Base-by-base conservation (phyloP, 2,329 filamentous ascomycete genomes). In the Exutisphaerella laricina region DNA sequence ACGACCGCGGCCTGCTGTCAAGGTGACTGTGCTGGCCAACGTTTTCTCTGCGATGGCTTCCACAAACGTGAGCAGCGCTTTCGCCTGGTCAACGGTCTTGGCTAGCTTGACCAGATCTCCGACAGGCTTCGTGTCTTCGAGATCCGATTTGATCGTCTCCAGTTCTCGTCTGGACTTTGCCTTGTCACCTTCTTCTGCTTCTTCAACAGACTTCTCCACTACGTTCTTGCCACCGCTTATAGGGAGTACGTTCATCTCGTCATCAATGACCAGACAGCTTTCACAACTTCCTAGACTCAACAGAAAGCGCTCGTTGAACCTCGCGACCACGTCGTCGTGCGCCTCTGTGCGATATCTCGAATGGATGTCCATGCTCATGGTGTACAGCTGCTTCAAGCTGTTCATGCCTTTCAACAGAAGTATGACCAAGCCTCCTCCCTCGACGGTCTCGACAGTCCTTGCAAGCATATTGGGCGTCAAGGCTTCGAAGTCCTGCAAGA, bases 271-370 rank as follows among this genome's bases (percentile, higher is more conserved):
- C 55, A 98, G 74, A 64, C 92, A 98, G 1, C 87, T 85, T 46
- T 94, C 84, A 70, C 92, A 98, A 65, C 87, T 85, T n/a, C 92
- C 92, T 6, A 98, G 75, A 0, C 92, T 97, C 41, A 98, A 72
- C 18, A 98, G 86, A 62, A 98, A 98, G 13, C 92, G 82, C 71
- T 98, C 92, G 69, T 98, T 98, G 75, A 98, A 98, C 47, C 92
- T 79, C 36, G 92, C 89, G 28, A 90, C 85, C 28, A 98, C 90
- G 66, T 98, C 92, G 53, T 85, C 82, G 64, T 98, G 88, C 2
- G 92, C 92, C 67, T 98, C 94, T 14, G 92, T 98, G 46, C 92
- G 79, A 71, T 97, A 98, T 63, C 92, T 78, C 41, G 89, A 88
- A 70, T 98, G 94, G 37, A 97, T 85, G 60, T 98, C 94, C 94